These are phyloP conservation scores for Thecaphora thlaspeos DNA, from an alignment of 1,284 basidiomycete species.

Conservation along the genomic window DNA sequence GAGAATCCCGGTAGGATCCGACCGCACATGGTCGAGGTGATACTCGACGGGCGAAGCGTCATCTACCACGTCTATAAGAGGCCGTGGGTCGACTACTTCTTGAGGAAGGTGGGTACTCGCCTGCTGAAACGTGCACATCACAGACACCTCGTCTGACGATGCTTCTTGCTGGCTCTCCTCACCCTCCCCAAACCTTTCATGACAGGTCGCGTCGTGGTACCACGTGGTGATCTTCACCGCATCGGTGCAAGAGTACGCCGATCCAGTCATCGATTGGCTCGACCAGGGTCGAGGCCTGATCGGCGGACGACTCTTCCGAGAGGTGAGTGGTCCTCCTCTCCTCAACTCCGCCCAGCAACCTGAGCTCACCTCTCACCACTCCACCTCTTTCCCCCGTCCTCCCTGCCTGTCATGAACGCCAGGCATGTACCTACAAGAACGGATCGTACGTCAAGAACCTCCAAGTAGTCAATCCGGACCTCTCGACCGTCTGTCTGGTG, in stretches of 20 bases:
- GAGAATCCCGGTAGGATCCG: constrained; percentile 62
- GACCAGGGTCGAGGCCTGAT: constrained; percentile 86
- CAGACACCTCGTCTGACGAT: too few species aligned
- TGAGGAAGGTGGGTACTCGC: constrained; percentile 41
- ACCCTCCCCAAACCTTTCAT: too few species aligned
- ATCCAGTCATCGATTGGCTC: constrained; percentile 99
- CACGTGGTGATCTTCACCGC: constrained; percentile 98
- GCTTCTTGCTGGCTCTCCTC: too few species aligned
- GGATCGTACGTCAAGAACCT: constrained; percentile 95
- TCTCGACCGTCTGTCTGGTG: constrained; percentile 85
- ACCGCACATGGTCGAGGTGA: constrained; percentile 92
- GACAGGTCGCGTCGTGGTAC: constrained; percentile 86
- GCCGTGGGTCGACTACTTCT: constrained; percentile 73
- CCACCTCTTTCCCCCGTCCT: too few species aligned
- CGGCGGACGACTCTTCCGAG: constrained; percentile 82
- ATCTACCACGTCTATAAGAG: constrained; percentile 98
- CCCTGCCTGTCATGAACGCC: too few species aligned
- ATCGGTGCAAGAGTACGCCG: constrained; percentile 97
- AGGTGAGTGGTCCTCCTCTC: constrained; percentile 63
- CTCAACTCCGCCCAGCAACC: too few species aligned
- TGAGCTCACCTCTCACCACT: too few species aligned
- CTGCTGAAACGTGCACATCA: too few species aligned
- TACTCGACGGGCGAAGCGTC: constrained; percentile 81
- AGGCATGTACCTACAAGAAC: constrained; percentile 83
- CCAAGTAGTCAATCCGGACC: constrained; percentile 79